A percentile compares a stretch with the other conserved stretches of the same genome.
Evolutionary conservation across 306 rosid species (phyloP).

Genomic region (Echinosophora koreensis): DNA sequence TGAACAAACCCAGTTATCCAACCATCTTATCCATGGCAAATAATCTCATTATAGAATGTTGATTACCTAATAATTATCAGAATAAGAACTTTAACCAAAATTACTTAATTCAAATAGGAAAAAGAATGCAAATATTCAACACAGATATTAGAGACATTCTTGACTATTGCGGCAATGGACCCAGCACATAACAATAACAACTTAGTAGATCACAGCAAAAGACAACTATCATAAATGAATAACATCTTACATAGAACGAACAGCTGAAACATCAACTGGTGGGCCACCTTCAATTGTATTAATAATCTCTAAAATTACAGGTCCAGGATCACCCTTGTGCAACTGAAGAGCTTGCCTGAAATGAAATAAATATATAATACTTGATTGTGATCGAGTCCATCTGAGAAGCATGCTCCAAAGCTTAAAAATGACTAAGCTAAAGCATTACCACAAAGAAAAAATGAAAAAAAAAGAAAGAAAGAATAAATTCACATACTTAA

Average conservation of each 20-base stretch:
- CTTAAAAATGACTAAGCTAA: slow-evolving; percentile 12
- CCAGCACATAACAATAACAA: slow-evolving; percentile 38
- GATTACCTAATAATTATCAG: slow-evolving; percentile 5
- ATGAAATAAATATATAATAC: slow-evolving; percentile 48
- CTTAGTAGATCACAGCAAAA: not conserved
- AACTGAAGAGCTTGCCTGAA: slow-evolving; percentile 98
- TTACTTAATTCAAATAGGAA: not conserved
- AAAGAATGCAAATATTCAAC: not conserved
- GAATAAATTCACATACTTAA: slow-evolving; percentile 67
- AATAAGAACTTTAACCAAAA: not conserved
- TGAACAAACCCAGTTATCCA: slow-evolving; percentile 24
- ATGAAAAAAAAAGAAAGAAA: slow-evolving; percentile 27
- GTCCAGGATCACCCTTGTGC: slow-evolving; percentile 83
- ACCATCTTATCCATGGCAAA: slow-evolving; percentile 4
- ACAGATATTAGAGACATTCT: slow-evolving; percentile 32
- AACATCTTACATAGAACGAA: slow-evolving; percentile 93
- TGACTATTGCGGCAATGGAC: slow-evolving; percentile 11
- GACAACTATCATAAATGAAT: slow-evolving; percentile 44
- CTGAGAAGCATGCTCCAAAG: slow-evolving; percentile 3
- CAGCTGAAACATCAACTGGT: slow-evolving; percentile 94
- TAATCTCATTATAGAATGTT: slow-evolving; percentile 6
- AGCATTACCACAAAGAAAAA: slow-evolving; percentile 8
- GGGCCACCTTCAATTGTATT: slow-evolving; percentile 98
- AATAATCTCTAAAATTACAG: slow-evolving; percentile 84
- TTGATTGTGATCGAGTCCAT: slow-evolving; percentile 18